phyloP scores from a whole-genome alignment of 371 early-diverging fungal species.

The Lichtheimia corymbifera region DNA sequence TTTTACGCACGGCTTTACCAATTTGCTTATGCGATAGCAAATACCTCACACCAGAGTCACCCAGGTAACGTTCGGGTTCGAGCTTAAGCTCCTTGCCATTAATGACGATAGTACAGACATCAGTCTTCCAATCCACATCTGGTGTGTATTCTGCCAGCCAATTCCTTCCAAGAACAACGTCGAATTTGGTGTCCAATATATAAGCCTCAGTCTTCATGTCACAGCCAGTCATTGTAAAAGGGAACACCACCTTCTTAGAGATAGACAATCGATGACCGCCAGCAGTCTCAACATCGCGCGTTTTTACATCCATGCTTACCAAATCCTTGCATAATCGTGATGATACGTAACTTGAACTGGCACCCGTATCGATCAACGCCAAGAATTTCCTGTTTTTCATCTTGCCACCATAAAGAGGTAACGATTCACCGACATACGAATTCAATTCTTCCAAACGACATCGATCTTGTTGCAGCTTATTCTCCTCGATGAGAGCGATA shows the following conservation, averaged over 20 bases:
- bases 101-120: background rate
- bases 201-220: background rate
- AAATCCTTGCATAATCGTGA: background rate
- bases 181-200: constrained; percentile 6
- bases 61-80: background rate
- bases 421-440: background rate
- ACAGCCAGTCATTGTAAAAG: background rate
- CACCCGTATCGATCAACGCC: background rate
- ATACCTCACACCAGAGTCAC: background rate
- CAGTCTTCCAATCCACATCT: background rate
- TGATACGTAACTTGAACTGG: background rate
- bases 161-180: background rate
- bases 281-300: constrained; percentile 6
- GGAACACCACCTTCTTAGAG: background rate
- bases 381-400: background rate
- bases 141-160: background rate
- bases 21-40: background rate
- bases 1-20: background rate
- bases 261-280: constrained; percentile 1
- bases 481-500: background rate
- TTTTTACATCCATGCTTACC: background rate
- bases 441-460: background rate
- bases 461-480: background rate
- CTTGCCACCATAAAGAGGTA: background rate
- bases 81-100: background rate